Evolutionary conservation across 306 rosid species (phyloP).

Genomic region (Senna tora): DNA sequence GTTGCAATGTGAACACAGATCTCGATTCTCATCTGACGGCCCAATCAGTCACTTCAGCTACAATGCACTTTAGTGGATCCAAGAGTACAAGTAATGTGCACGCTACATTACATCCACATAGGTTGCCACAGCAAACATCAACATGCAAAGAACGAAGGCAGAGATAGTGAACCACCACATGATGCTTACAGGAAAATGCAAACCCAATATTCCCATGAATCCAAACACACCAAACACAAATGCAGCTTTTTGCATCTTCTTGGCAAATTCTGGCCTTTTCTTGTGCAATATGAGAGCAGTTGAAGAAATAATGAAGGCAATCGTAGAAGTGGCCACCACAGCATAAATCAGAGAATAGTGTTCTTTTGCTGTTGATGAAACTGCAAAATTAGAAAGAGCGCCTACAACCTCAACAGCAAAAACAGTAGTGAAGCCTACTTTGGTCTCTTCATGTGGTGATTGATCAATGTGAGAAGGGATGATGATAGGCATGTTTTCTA

Average conservation of each 20-base stretch:
- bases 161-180: not conserved
- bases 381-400: not conserved
- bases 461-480: no score
- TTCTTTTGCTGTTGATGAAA: not conserved
- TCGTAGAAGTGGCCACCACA: not conserved
- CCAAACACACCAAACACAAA: conserved; percentile 17
- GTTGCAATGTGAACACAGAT: no score
- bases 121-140: not conserved
- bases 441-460: not conserved
- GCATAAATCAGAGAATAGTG: not conserved
- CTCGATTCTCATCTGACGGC: no score
- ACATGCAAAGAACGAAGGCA: not conserved
- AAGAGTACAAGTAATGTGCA: no score
- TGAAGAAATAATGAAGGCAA: conserved; percentile 5
- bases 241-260: not conserved
- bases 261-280: not conserved
- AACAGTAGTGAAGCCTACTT: not conserved
- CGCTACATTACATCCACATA: no score
- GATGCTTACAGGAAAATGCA: not conserved
- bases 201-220: not conserved
- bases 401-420: not conserved
- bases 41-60: no score
- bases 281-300: not conserved
- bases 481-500: no score
- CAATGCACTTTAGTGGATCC: no score